Percentiles rank a stretch among this genome's conserved stretches.
Evolutionary conservation across 1,284 basidiomycete genomes (phyloP).

Genomic region (Irpex sp.): DNA sequence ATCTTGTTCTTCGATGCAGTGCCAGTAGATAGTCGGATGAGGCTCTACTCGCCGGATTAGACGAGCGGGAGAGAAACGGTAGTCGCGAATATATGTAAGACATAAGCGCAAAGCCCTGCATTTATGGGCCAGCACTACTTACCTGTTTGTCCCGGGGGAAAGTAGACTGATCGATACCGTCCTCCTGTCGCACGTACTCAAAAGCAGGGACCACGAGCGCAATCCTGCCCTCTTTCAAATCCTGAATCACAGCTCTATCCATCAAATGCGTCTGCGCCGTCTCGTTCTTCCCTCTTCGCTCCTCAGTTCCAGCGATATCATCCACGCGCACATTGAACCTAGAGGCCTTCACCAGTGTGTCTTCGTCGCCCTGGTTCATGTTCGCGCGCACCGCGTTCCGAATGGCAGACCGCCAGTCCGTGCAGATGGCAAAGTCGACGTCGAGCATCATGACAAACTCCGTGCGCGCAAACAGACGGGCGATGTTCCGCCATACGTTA

Average conservation of each 20-base stretch:
- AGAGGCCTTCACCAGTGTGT: not conserved
- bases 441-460: constrained; percentile 86
- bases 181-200: constrained; percentile 60
- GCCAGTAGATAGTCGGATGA: constrained; percentile 22
- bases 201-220: constrained; percentile 80
- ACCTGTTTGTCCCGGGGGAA: constrained; percentile 73
- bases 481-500: constrained; percentile 85
- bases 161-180: constrained; percentile 48
- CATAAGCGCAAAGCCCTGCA: too few species aligned
- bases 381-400: constrained; percentile 22
- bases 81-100: not conserved
- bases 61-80: too few species aligned
- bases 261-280: constrained; percentile 45
- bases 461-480: constrained; percentile 76
- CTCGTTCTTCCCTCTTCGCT: constrained; percentile 83
- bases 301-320: constrained; percentile 57
- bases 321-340: constrained; percentile 33
- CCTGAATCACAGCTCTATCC: constrained; percentile 6
- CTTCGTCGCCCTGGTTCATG: not conserved
- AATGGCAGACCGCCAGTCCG: constrained; percentile 66
- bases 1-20: constrained; percentile 32
- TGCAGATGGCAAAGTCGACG: constrained; percentile 81
- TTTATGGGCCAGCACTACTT: not conserved
- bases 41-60: constrained; percentile 5
- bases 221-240: constrained; percentile 41